phyloP scores from a whole-genome alignment of 345 rosid genomes.

The Capsella bursapastoris region DNA sequence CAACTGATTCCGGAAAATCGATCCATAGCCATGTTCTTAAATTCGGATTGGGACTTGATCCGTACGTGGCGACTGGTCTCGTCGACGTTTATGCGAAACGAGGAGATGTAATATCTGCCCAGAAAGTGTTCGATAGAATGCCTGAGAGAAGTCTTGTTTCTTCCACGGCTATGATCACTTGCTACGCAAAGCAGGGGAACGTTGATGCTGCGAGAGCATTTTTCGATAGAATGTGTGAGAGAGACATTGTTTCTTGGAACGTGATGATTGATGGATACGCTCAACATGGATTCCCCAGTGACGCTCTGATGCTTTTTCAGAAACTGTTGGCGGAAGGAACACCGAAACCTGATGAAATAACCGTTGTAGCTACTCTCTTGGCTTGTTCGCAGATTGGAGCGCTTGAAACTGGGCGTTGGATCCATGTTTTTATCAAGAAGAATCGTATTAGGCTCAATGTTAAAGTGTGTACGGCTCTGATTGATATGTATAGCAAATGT shows the following conservation, averaged over 20 bases:
- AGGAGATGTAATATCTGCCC: constrained; percentile 63
- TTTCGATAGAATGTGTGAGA: constrained; percentile 52
- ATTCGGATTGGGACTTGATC: constrained; percentile 61
- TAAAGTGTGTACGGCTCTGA: constrained; percentile 65
- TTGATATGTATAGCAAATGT: constrained; percentile 83
- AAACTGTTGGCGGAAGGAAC: constrained; percentile 49
- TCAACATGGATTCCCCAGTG: constrained; percentile 49
- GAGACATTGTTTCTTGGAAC: constrained; percentile 75
- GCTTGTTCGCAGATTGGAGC: constrained; percentile 87
- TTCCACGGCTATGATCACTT: constrained; percentile 75
- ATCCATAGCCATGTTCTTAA: constrained; percentile 66
- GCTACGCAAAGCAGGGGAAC: constrained; percentile 67
- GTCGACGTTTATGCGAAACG: constrained; percentile 65
- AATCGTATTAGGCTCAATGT: constrained; percentile 52
- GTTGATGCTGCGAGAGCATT: constrained; percentile 53
- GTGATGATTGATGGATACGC: constrained; percentile 71
- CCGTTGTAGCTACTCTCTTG: constrained; percentile 59
- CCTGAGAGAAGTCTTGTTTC: constrained; percentile 66
- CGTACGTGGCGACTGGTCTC: constrained; percentile 75
- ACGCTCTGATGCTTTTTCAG: constrained; percentile 55
- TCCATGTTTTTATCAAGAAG: constrained; percentile 62
- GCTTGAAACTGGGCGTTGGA: constrained; percentile 73
- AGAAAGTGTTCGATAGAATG: constrained; percentile 68
- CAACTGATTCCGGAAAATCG: constrained; percentile 45
- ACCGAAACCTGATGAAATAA: constrained; percentile 61